These are phyloP conservation scores for Craterostigma plantagineum DNA, from an alignment of 257 asterid genomes.

Conservation along the genomic window DNA sequence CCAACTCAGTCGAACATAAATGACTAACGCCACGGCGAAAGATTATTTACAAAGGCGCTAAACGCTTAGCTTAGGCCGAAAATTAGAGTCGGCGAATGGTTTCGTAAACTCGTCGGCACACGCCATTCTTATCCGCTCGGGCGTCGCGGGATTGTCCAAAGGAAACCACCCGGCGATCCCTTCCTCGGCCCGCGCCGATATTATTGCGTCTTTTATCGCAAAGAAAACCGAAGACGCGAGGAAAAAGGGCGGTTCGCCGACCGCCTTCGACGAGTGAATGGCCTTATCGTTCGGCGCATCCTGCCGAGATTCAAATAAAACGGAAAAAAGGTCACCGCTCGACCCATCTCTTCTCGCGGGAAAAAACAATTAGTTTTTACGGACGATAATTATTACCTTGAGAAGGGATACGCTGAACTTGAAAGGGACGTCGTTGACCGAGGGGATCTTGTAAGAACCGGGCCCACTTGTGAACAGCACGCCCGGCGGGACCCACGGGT, in stretches of 20 bases:
- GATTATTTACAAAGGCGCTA: conserved; percentile 5
- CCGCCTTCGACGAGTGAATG: conserved; percentile 93
- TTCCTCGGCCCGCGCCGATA: conserved; percentile 61
- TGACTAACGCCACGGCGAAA: no score
- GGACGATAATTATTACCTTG: conserved; percentile 37
- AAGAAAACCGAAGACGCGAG: conserved; percentile 70
- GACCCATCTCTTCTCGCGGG: no score
- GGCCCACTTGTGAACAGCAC: conserved; percentile 68
- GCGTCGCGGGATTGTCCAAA: conserved; percentile 89
- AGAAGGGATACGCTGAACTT: conserved; percentile 62
- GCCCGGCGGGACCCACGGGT: conserved; percentile 78
- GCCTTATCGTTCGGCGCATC: conserved; percentile 69
- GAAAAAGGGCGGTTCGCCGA: conserved; percentile 95
- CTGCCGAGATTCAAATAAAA: no score
- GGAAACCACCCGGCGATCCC: conserved; percentile 63
- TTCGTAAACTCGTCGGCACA: conserved; percentile 59
- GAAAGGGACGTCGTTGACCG: conserved; percentile 68
- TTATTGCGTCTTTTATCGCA: conserved; percentile 74
- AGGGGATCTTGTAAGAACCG: conserved; percentile 83
- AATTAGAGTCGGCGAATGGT: conserved; percentile 22
- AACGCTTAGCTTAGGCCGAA: conserved; percentile 57
- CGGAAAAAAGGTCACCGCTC: no score
- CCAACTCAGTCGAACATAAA: no score
- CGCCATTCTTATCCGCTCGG: conserved; percentile 95
- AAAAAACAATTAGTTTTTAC: no score